These are phyloP conservation scores for Chlamydomonas sp. DNA, from an alignment of 139 green algal species.

Conservation along the genomic window DNA sequence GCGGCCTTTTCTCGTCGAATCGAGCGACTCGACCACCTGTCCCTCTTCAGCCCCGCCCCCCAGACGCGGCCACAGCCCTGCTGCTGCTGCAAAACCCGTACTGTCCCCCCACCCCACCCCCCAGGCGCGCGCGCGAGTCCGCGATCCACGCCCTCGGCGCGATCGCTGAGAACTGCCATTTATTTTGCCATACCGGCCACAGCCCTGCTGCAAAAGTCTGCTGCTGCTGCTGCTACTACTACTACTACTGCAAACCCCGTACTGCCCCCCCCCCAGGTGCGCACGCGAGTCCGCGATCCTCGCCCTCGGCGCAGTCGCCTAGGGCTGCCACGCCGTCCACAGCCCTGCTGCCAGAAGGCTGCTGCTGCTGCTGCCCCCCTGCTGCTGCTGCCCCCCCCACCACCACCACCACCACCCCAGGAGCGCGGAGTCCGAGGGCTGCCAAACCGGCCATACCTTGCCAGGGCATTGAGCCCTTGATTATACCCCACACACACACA, in stretches of 20 bases:
- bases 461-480: neutral
- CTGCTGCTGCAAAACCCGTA: no score
- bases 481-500: neutral
- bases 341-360: no score
- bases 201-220: no score
- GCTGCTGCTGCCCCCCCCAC: no score
- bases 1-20: no score
- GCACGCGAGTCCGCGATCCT: conserved; percentile 60
- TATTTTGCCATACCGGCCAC: neutral
- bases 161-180: conserved; percentile 76
- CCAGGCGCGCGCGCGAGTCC: conserved; percentile 35
- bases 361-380: no score
- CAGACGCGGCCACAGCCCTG: no score
- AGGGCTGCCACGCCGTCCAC: no score
- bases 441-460: conserved; percentile 55
- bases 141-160: conserved; percentile 89
- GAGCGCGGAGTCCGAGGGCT: conserved; percentile 58
- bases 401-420: neutral
- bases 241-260: neutral
- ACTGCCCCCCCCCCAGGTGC: no score
- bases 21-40: no score
- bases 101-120: conserved; percentile 12
- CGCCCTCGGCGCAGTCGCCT: conserved; percentile 77
- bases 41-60: no score
- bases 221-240: no score